Conservation (phyloP, 140 eudicot species). For the Ambrosia hybrid region DNA sequence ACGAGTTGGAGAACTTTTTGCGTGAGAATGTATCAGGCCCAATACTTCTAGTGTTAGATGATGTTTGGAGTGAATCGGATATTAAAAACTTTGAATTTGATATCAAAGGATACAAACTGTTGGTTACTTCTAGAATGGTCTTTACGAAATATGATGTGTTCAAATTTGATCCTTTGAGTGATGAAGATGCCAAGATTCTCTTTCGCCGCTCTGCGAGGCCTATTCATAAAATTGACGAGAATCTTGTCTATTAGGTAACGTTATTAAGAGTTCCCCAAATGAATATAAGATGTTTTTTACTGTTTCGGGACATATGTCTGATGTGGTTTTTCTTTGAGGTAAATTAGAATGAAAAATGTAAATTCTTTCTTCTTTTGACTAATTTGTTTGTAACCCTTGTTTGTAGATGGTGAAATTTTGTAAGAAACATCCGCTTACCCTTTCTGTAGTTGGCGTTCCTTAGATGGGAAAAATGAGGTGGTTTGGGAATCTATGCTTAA, state of each 20-base stretch:
- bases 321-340: too few species aligned
- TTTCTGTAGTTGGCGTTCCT: conserved; percentile 45
- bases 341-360: too few species aligned
- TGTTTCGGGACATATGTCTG: too few species aligned
- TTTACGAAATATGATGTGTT: conserved; percentile 24
- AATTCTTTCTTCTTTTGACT: background rate
- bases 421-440: conserved; percentile 52
- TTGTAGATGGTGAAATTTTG: conserved; percentile 51
- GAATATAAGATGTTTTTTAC: background rate
- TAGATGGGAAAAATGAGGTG: conserved; percentile 29
- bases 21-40: conserved; percentile 31
- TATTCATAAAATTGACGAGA: background rate
- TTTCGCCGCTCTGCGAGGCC: conserved; percentile 12
- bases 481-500: conserved; percentile 29
- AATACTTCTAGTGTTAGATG: conserved; percentile 51
- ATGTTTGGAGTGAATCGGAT: conserved; percentile 43
- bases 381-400: background rate
- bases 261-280: too few species aligned
- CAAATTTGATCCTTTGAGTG: conserved; percentile 37
- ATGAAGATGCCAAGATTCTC: conserved; percentile 45
- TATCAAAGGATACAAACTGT: conserved; percentile 27
- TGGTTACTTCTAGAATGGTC: conserved; percentile 50
- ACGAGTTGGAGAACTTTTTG: conserved; percentile 33
- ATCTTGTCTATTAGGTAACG: conserved; percentile 48
- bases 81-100: conserved; percentile 21